These are phyloP conservation scores for Acaromyces ingoldii DNA, from an alignment of 1,284 basidiomycete species.

Conservation along the genomic window DNA sequence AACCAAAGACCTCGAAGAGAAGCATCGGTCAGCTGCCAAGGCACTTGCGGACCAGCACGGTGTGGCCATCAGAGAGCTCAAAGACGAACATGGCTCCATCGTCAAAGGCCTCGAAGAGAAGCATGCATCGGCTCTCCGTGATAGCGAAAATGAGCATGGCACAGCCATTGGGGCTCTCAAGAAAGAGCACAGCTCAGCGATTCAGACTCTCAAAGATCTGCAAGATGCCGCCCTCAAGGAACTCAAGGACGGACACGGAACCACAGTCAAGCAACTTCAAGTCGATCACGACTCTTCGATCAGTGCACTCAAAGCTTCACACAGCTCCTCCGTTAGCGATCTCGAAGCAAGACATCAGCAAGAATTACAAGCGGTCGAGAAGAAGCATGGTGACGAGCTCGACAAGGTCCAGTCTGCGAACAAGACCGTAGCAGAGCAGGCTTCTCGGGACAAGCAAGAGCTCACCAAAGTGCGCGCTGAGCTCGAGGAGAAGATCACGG, in stretches of 20 bases:
- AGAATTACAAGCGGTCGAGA: no score
- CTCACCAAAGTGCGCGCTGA: no score
- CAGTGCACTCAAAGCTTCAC: not conserved
- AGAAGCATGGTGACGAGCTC: no score
- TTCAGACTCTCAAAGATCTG: not conserved
- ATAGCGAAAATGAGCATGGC: not conserved
- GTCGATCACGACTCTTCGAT: constrained; percentile 8
- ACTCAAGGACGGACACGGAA: not conserved
- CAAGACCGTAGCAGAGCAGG: no score
- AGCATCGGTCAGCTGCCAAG: not conserved
- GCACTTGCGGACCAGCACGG: not conserved
- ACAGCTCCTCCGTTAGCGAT: not conserved
- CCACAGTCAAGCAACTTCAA: not conserved
- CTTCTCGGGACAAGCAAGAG: no score
- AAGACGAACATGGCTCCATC: not conserved
- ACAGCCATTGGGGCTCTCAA: not conserved
- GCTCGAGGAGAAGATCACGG: no score
- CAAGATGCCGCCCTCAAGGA: no score
- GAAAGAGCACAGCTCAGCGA: not conserved
- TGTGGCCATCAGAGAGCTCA: no score
- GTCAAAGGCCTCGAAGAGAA: not conserved
- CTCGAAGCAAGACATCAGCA: constrained; percentile 1
- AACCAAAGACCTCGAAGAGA: constrained; percentile 3
- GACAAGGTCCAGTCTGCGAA: no score
- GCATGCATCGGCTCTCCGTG: not conserved